A percentile compares a stretch with the other conserved stretches of the same genome.
These are phyloP conservation scores for Trichoderma arundinaceum DNA, from an alignment of 2,329 filamentous ascomycete genomes.

Conservation along the genomic window DNA sequence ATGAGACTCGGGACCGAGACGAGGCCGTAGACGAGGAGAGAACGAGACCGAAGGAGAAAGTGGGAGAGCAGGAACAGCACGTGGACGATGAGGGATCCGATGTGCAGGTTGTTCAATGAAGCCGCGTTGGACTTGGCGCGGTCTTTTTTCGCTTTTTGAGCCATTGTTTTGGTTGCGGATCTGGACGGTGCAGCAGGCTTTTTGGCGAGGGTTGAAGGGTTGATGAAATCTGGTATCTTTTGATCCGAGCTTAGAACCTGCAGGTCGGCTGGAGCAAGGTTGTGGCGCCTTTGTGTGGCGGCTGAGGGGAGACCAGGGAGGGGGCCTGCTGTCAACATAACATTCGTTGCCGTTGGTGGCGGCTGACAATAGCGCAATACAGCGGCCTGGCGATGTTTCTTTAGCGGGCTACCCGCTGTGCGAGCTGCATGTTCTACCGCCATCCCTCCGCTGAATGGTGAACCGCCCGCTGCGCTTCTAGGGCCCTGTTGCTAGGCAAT, in stretches of 20 bases:
- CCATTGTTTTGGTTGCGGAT: conserved; percentile 49
- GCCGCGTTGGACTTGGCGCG: conserved; percentile 77
- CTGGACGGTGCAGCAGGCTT: neutral
- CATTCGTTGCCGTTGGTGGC: neutral
- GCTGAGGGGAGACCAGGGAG: neutral
- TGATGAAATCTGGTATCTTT: conserved; percentile 27
- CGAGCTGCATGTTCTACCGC: neutral
- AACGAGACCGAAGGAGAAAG: conserved; percentile 68
- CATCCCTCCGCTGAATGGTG: neutral
- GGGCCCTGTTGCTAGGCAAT: conserved; percentile 39
- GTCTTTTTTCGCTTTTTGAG: conserved; percentile 68
- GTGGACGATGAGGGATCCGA: conserved; percentile 75
- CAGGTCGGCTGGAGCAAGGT: neutral
- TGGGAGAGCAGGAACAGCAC: conserved; percentile 74
- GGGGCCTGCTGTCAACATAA: neutral
- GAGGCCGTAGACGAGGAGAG: conserved; percentile 70
- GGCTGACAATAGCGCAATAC: conserved; percentile 6
- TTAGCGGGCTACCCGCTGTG: conserved; percentile 20
- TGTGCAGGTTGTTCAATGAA: conserved; percentile 80
- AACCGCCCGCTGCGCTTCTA: neutral
- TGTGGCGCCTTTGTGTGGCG: conserved; percentile 17
- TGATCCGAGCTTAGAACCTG: conserved; percentile 1
- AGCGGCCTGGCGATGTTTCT: conserved; percentile 1
- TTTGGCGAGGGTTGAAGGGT: neutral
- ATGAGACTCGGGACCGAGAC: conserved; percentile 76